phyloP scores from a whole-genome alignment of 352 stramenopile species.

The Thraustochytrium sp. region DNA sequence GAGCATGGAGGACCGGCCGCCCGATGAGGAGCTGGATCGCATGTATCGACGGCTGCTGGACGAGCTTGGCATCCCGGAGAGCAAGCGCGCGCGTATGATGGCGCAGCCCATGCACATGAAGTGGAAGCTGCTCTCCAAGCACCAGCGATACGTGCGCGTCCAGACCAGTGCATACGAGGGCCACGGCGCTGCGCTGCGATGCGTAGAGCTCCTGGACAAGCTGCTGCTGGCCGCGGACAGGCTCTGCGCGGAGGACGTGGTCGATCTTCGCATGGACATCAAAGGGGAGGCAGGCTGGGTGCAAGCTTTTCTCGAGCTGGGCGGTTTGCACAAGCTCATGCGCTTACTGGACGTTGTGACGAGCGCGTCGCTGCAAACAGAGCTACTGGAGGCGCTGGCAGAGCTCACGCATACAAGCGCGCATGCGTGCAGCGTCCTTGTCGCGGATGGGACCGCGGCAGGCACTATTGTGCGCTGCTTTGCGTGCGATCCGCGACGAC shows the following conservation, averaged over 20 bases:
- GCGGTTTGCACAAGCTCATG: slow-evolving; percentile 24
- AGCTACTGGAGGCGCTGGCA: neutral
- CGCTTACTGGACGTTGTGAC: neutral
- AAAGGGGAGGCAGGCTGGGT: neutral
- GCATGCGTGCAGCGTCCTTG: neutral
- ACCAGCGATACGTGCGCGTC: slow-evolving; percentile 36
- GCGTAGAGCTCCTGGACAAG: slow-evolving; percentile 16
- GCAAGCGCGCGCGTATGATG: slow-evolving; percentile 17
- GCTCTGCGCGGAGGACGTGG: neutral
- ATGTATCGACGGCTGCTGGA: slow-evolving; percentile 35
- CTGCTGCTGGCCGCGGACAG: neutral
- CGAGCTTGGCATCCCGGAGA: slow-evolving; percentile 22
- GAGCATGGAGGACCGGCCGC: slow-evolving; percentile 4
- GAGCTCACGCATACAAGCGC: neutral
- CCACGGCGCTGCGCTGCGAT: neutral
- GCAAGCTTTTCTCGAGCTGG: slow-evolving; percentile 34
- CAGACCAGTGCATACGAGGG: neutral
- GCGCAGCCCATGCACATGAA: slow-evolving; percentile 43
- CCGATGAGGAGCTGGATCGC: slow-evolving; percentile 25
- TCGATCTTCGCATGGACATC: neutral
- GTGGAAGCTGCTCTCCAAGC: slow-evolving; percentile 40
- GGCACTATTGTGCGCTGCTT: neutral
- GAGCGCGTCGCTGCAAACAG: neutral
- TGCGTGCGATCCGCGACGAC: neutral
- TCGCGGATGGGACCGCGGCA: neutral